Evolutionary conservation across 2,329 filamentous ascomycete genomes (phyloP), one percentile per base, ranked within the genome.

Genomic region (Colletotrichum orbiculare): DNA sequence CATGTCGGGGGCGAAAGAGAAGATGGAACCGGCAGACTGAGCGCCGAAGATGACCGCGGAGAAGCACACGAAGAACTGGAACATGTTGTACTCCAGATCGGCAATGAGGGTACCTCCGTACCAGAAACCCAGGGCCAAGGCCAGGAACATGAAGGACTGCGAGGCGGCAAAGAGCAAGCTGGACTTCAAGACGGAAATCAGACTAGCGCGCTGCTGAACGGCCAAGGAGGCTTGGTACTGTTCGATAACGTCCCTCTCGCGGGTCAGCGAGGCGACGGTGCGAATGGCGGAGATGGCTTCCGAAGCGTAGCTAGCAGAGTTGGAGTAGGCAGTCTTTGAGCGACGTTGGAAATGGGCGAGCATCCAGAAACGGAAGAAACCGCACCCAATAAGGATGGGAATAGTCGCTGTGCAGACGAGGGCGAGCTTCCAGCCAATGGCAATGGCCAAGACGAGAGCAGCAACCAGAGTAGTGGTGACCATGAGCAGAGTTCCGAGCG

Each of bases 201-300:
- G 76, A 67, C 91, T 92, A 50, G 83, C 81, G 58, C 84, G 85
- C 54, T 89, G 89, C 75, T 97, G 93, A 1, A 72, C 73, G 1
- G 84, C 89, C 38, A 96, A 85, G 53, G 88, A 88, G 2, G 78
- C 75, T 65, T 87, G 89, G 80, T 96, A 99, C 56, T 89, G 84
- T 2, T 78, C 72, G 71, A 93, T 85, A 3, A 98, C 93, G 72
- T 97, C 93, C 0, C 86, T 78, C 78, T 99, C 96, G 9, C 95
- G 88, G 0, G 94, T 97, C 48, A 99, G 85, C 8, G 93, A 92
- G 4, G 94, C 95, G 9, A 98, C 94, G 2, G 96, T 98, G 55
- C 95, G 91, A 70, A 98, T 97, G 7, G 94, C 92, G 2, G 93
- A 94, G 38, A 96, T 97, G 47, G 94, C 94, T 77, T 99, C 96